Base-by-base conservation (phyloP, 352 stramenopile species). In the Globisporangium canariense region DNA sequence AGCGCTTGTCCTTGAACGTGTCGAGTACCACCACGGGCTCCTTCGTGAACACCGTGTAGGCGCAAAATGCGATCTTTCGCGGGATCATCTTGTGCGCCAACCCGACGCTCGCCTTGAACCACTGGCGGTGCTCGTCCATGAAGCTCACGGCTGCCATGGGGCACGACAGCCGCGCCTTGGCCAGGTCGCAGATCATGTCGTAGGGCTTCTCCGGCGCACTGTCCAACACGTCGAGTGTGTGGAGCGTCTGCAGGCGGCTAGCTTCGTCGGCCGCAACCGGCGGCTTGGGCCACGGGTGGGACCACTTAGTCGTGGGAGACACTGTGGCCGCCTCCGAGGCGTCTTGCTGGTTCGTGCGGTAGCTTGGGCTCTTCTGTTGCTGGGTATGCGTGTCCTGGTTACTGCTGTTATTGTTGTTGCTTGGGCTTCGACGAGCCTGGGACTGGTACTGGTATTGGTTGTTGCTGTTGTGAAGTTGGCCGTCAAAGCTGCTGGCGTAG, bases 21-120 rank as follows among this genome's bases (percentile, higher is more conserved):
- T 99, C 92, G 11, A 90, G 81, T 4, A 98, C 82, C 18, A 95
- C 83, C 11, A 93, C 71, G 32, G 83, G 71, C 62, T 91, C 82
- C 36, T 78, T 76, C 14, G 67, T 63, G 58, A 70, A 75, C 14
- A 94, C 64, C 0, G 78, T 80, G 69, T 93, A 89, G 11, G 86
- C 79, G 32, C 86, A 94, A 59, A 94, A 91, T 2, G 83, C 74
- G 59, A 94, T 90, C 62, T 90, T 90, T 40, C 86, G 80, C 22
- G 82, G 82, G 46, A 94, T 90, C 62, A 78, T 77, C 70, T 90
- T 90, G 72, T 91, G 84, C 13, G 81, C 74, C 3, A 93, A 64
- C 0, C 86, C 83, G 14, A 68, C 71, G 50, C 80, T 93, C 14
- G 86, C 75, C 64, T 92, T 90, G 67, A 93, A 92, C 82, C 82